Percentiles rank a stretch among this genome's conserved stretches.
These are phyloP conservation scores for Xanthoconium separans DNA, from an alignment of 1,284 basidiomycete species.

Conservation along the genomic window DNA sequence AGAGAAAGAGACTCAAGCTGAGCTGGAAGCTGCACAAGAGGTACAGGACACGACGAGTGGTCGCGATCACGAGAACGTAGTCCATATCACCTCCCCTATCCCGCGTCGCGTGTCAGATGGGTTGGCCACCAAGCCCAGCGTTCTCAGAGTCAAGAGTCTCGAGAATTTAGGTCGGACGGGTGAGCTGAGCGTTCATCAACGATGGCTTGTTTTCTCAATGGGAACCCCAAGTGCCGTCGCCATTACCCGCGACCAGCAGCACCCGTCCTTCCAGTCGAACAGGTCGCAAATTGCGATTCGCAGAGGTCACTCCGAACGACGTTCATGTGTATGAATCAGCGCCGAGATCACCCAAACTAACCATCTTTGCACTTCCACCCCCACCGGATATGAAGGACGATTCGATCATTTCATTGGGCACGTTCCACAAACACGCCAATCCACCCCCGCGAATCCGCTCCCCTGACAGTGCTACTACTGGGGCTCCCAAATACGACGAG, in stretches of 20 bases:
- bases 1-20: neutral
- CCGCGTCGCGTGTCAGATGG: conserved; percentile 13
- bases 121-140: conserved; percentile 24
- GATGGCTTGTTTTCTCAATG: conserved; percentile 1
- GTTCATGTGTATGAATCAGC: conserved; percentile 79
- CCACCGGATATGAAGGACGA: conserved; percentile 44
- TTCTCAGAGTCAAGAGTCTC: conserved; percentile 33
- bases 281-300: conserved; percentile 51
- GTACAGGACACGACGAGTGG: neutral
- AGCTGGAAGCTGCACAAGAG: conserved; percentile 1
- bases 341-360: conserved; percentile 66
- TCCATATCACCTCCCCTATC: conserved; percentile 12
- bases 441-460: conserved; percentile 12
- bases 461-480: neutral
- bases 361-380: conserved; percentile 47
- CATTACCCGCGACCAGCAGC: conserved; percentile 26
- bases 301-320: conserved; percentile 49
- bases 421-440: conserved; percentile 36
- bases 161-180: conserved; percentile 26
- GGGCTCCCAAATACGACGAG: conserved; percentile 21
- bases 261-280: conserved; percentile 44
- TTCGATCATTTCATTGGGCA: conserved; percentile 50
- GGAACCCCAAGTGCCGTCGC: conserved; percentile 18
- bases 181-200: neutral
- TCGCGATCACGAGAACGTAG: neutral